Evolutionary conservation across 164 flowering plant species (phyloP).

Genomic region (Sedum album): DNA sequence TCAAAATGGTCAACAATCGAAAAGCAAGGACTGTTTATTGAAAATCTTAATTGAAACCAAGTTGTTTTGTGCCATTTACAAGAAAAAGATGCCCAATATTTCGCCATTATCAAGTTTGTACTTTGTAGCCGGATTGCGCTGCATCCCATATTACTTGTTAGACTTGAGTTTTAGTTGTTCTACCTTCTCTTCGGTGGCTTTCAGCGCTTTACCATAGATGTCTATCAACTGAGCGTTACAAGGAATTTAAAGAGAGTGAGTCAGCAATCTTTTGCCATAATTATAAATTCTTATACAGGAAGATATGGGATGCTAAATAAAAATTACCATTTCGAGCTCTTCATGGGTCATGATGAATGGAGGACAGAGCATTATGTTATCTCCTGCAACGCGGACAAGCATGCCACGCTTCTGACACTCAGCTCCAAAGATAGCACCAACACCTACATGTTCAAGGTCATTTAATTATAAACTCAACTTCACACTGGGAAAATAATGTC

Average conservation of each 20-base stretch:
- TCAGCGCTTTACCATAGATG: slow-evolving; percentile 76
- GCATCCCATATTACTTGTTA: slow-evolving; percentile 14
- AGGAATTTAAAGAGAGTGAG: not conserved
- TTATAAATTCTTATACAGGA: no score
- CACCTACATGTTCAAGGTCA: slow-evolving; percentile 29
- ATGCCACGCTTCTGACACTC: slow-evolving; percentile 82
- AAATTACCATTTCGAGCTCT: slow-evolving; percentile 65
- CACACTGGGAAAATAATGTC: no score
- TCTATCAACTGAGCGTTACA: slow-evolving; percentile 49
- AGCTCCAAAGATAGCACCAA: slow-evolving; percentile 82
- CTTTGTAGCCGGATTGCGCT: not conserved
- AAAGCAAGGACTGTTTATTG: not conserved
- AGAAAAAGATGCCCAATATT: not conserved
- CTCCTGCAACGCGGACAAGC: slow-evolving; percentile 91
- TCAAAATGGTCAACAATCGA: not conserved
- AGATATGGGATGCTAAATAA: no score
- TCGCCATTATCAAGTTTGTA: not conserved
- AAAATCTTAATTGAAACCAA: not conserved
- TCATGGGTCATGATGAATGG: slow-evolving; percentile 63
- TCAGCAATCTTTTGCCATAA: no score
- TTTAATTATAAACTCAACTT: not conserved
- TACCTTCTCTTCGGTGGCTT: slow-evolving; percentile 78
- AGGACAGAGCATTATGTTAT: slow-evolving; percentile 85
- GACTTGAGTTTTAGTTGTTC: slow-evolving; percentile 61
- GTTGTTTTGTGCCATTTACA: not conserved